Evolutionary conservation across 2,329 filamentous ascomycete species (phyloP).

Genomic region (Epichloe bromicola): DNA sequence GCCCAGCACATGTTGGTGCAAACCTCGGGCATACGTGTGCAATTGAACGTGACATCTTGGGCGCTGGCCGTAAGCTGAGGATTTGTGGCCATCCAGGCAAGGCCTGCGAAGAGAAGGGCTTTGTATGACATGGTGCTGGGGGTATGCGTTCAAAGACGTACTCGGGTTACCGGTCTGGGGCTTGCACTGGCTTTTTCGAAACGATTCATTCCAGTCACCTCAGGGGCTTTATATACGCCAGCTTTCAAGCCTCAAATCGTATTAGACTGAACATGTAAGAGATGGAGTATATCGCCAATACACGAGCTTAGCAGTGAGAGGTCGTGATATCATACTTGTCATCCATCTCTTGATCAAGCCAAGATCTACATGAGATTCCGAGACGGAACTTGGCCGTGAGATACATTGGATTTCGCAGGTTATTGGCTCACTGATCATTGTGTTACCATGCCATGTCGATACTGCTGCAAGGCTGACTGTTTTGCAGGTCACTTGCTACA

Average conservation of each 20-base stretch:
- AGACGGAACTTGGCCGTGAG: neutral
- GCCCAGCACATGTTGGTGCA: neutral
- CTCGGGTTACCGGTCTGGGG: neutral
- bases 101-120: neutral
- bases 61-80: neutral
- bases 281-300: too few species aligned
- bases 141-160: neutral
- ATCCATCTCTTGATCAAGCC: too few species aligned
- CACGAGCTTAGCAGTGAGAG: neutral
- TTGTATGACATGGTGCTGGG: neutral
- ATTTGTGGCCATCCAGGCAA: neutral
- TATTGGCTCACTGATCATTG: neutral
- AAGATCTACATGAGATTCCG: too few species aligned
- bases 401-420: neutral
- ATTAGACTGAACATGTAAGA: too few species aligned
- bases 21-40: neutral
- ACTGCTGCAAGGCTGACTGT: neutral
- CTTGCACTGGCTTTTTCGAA: too few species aligned
- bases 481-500: neutral
- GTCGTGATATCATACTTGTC: too few species aligned
- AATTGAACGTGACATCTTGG: neutral
- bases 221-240: too few species aligned
- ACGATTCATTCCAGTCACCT: too few species aligned
- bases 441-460: neutral
- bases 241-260: too few species aligned